Evolutionary conservation across 768 basidiomycete species (phyloP).

Genomic region (Pulveroboletus sp.): DNA sequence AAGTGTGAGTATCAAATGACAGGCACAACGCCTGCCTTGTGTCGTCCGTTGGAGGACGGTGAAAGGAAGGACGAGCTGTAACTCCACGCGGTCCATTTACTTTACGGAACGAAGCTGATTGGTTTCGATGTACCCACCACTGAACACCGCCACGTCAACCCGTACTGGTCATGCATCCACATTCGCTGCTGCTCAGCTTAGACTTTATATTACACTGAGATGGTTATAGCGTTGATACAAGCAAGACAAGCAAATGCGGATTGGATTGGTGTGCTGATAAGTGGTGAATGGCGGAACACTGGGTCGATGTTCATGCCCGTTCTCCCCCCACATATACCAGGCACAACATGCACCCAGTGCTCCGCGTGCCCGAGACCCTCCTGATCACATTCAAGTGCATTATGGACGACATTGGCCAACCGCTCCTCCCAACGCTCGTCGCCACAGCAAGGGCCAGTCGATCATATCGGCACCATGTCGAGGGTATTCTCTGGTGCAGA

Average conservation of each 20-base stretch:
- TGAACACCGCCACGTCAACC: neutral
- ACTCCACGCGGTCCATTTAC: constrained; percentile 1
- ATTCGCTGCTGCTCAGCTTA: no score
- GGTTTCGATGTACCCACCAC: neutral
- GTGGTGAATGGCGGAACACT: no score
- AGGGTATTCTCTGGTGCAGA: constrained; percentile 22
- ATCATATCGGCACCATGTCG: constrained; percentile 15
- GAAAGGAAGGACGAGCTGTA: constrained; percentile 30
- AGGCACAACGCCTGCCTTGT: constrained; percentile 81
- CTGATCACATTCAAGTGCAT: constrained; percentile 21
- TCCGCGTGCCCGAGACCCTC: constrained; percentile 20
- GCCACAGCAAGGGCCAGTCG: constrained; percentile 27
- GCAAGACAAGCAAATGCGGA: no score
- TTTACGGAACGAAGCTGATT: neutral
- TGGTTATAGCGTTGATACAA: no score
- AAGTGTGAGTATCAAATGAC: constrained; percentile 94
- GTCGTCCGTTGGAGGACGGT: constrained; percentile 41
- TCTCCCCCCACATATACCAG: neutral
- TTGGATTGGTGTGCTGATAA: no score
- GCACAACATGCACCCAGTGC: constrained; percentile 13
- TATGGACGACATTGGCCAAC: constrained; percentile 12
- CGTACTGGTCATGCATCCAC: no score
- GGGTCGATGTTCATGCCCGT: constrained; percentile 3
- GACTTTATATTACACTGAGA: no score
- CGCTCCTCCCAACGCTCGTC: constrained; percentile 15